Base-by-base conservation (phyloP, 2,329 filamentous ascomycete genomes). In the Calcarisporium arbuscula region DNA sequence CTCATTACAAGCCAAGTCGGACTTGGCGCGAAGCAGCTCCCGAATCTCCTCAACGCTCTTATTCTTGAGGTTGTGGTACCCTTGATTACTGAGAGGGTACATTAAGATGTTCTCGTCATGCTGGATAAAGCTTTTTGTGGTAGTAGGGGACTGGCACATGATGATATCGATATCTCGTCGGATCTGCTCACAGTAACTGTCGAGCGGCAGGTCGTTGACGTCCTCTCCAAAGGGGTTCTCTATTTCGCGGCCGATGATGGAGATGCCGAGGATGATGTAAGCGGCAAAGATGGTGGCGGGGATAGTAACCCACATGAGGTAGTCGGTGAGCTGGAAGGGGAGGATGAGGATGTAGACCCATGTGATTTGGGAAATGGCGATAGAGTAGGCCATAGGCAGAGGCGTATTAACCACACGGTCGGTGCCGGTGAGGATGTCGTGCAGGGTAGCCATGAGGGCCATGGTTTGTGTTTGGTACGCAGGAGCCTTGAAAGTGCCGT, bases 221-320 rank as follows among this genome's bases (percentile, higher is more conserved):
- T 90, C 85, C 44, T 79, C 70, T 37, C 85, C 85, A 56, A 90
- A 92, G 5, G 85, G 85, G 51, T 92, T 86, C 57, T 92, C 85
- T 43, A 92, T 82, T 59, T 92, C 85, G 43, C 77, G 77, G 26
- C 85, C 85, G 48, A 90, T 89, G 42, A 72, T 64, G 19, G 70
- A 29, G 25, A 39, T 26, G 8, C 36, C 36, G 4, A 39, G 32
- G 44, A 72, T 67, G 53, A 73, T 76, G 41, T 74, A 76, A 30
- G 70, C 65, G 41, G 75, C 72, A 17, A 76, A 57, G 8, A 74
- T 62, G 36, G 74, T 53, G 9, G 67, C 66, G 19, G 69, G 57
- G 25, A 59, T 58, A 17, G 67, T 57, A 15, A 51, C 67, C 80
- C 80, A 87, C n/a, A 54, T 45, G 3, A 87, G 68, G 6, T 57